Evolutionary conservation across 2,329 filamentous ascomycete species (phyloP), one percentile per base, ranked within the genome.

Genomic region (Laburnicola sp.): DNA sequence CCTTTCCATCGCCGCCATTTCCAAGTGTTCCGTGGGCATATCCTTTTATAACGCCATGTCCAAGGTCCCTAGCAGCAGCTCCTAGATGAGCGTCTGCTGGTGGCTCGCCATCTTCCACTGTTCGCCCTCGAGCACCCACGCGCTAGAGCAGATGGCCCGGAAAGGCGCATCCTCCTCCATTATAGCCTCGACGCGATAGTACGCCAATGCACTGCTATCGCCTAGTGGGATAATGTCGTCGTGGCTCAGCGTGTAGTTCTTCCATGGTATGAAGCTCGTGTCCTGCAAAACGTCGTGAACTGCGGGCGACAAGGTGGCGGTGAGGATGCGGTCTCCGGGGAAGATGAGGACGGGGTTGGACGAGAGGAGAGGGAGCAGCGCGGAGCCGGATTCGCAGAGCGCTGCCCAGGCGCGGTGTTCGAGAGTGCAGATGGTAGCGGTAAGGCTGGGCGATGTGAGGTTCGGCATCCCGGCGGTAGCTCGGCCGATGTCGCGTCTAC

Each of bases 271-370:
- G 51, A 60, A 65, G 1, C 60, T 51, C 27, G 50, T 27, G 16
- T 56, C 48, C 44, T 60, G 49, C 25, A 67, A 51, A 59, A 63
- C 59, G 6, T 59, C 53, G 31, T 60, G 53, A 8, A 64, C 42
- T 6, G 58, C 54, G 1, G 64, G 64, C 1, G 59, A 71, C 7
- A 64, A 69, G 5, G 68, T 68, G 2, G 69, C 68, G 1, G 64
- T 63, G 27, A 74, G 68, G 3, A 60, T 66, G 30, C 68, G 64
- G 32, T 74, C 68, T 25, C 69, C 66, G 3, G 73, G 73, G 50
- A 73, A 69, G 25, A 74, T 74, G 44, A 74, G 74, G 66, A 76
- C 73, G 51, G 69, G 69, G 30, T 58, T 74, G 34, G 65, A 60
- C 9, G 63, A 62, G 22, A 64, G 58, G 10, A 62, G 70, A 10